Evolutionary conservation across 768 basidiomycete species (phyloP), one percentile per base, ranked within the genome.

Genomic region (Boletus reticulatus): DNA sequence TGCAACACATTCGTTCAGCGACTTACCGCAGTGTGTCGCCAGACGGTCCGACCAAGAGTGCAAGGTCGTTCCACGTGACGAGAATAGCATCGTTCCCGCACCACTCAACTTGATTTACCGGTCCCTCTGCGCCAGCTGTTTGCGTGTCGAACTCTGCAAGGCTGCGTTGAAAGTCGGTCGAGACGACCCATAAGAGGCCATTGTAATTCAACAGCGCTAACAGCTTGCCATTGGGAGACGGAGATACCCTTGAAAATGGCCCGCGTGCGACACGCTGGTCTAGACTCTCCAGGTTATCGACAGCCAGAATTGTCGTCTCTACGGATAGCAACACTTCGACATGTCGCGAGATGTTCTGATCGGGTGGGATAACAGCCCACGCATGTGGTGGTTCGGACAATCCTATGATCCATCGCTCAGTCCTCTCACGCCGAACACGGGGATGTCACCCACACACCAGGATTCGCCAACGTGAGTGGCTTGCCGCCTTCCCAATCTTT

Each of bases 11-110:
- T 50, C 14, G 20, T 24, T 31, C 13, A 7, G 6, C 7, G 39
- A 73, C 90, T 60, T 70, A 95, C 94, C 84, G 83, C 22, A 98
- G 74, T 0, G 84, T 86, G 62, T 95, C 92, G 3, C 94, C 94
- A 53, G 84, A 89, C 14, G 97, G 97, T 6, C 96, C 94, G n/a
- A 97, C 92, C 31, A 99, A 77, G 4, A 94, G 75, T 0, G 85
- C 89, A 31, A 87, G 73, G 19, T 80, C 75, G 42, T 84, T 82
- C 92, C 94, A 98, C 19, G 87, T 87, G 17, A 97, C 79, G 4
- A 94, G 77, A 43, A 98, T 88, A 0, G 94, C 93, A 71, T 99
- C 95, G 66, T 94, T 93, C 1, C 95, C 95, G 69, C 94, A 98
- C 97, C 97, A 99, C 65, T 89, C 89, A 0, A 94, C 85, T 60